Evolutionary conservation across 768 basidiomycete genomes (phyloP).

Genomic region (Russula virescens): DNA sequence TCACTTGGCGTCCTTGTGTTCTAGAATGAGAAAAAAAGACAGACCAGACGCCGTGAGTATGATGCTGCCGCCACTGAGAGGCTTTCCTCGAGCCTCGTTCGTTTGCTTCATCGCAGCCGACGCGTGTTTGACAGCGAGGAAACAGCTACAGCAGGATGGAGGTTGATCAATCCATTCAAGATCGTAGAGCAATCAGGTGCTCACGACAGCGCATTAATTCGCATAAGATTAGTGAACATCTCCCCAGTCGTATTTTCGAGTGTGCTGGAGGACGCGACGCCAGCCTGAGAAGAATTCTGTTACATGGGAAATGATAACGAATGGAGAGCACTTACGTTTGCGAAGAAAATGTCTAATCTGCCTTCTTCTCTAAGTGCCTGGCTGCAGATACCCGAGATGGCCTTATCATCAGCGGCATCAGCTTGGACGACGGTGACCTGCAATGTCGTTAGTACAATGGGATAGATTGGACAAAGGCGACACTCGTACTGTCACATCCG

Average conservation of each 20-base stretch:
- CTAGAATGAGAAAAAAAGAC: constrained; percentile 25
- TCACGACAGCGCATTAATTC: constrained; percentile 68
- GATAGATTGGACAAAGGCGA: neutral
- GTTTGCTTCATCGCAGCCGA: constrained; percentile 73
- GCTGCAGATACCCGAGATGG: constrained; percentile 63
- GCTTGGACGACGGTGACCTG: constrained; percentile 75
- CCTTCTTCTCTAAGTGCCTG: constrained; percentile 77
- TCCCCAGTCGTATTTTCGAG: constrained; percentile 55
- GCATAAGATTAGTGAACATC: constrained; percentile 68
- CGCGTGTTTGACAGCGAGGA: constrained; percentile 83
- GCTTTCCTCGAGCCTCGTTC: constrained; percentile 64
- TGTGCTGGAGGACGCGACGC: constrained; percentile 42
- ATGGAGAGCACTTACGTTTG: constrained; percentile 56
- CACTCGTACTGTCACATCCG: constrained; percentile 67
- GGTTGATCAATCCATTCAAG: constrained; percentile 1
- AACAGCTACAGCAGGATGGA: constrained; percentile 49
- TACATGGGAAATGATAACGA: neutral
- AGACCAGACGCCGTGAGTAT: constrained; percentile 80
- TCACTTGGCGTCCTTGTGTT: neutral
- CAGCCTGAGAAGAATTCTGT: constrained; percentile 46
- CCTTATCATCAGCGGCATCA: constrained; percentile 76
- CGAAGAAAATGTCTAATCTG: constrained; percentile 88
- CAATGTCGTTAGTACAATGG: neutral
- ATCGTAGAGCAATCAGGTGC: constrained; percentile 3
- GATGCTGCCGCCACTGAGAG: constrained; percentile 69